Percentiles rank a stretch among this genome's conserved stretches.
These are phyloP conservation scores for Solanum habrochaites DNA, from an alignment of 257 asterid species.

Conservation along the genomic window DNA sequence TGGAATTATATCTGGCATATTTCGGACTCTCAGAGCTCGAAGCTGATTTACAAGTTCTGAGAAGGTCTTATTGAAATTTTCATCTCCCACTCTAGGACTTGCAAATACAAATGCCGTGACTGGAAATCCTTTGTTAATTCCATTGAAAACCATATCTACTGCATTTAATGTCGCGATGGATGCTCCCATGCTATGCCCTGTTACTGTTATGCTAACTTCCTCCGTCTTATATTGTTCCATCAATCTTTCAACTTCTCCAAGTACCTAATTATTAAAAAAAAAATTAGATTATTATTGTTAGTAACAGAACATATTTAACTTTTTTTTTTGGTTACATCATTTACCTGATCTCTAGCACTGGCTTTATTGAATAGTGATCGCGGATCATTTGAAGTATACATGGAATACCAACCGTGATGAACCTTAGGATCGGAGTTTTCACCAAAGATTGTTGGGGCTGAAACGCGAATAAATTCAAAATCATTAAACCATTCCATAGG, in stretches of 20 bases:
- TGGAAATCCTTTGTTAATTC: conserved; percentile 14
- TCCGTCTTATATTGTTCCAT: conserved; percentile 25
- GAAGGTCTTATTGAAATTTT: not conserved
- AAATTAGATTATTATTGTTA: too few relatives aligned
- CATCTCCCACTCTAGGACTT: conserved; percentile 31
- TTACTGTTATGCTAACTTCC: conserved; percentile 42
- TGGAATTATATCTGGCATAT: conserved; percentile 25
- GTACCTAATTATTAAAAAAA: not conserved
- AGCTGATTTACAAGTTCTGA: conserved; percentile 2
- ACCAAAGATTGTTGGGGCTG: conserved; percentile 26
- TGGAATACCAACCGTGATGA: conserved; percentile 18
- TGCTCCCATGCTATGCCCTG: conserved; percentile 61
- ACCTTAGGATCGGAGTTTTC: not conserved
- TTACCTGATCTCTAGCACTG: conserved; percentile 36
- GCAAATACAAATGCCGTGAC: conserved; percentile 40
- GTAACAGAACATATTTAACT: too few relatives aligned
- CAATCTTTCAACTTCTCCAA: conserved; percentile 16
- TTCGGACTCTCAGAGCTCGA: conserved; percentile 12
- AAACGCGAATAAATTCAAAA: conserved; percentile 20
- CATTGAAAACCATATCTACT: conserved; percentile 32
- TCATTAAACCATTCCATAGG: conserved; percentile 31
- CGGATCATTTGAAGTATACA: conserved; percentile 13
- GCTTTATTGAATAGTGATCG: conserved; percentile 4
- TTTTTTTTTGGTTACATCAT: not conserved
- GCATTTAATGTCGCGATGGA: conserved; percentile 38